Base-by-base conservation (phyloP, 2,329 filamentous ascomycete genomes). In the Fusarium sp. region DNA sequence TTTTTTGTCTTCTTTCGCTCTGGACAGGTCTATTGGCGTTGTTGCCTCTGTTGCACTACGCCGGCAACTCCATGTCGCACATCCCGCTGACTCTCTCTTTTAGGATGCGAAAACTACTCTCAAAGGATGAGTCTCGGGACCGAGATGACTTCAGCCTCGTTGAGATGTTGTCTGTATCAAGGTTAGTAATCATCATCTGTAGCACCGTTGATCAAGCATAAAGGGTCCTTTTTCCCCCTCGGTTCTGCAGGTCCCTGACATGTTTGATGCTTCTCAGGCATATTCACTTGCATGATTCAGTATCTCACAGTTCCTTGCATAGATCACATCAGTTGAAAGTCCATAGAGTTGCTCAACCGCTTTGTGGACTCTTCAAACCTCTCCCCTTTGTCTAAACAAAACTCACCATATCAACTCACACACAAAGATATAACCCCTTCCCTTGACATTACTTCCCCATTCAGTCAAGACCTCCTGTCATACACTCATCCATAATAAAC, bases 181-280 rank as follows among this genome's bases (percentile, higher is more conserved):
- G n/a, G 57, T 58, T 60, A 46, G 27, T 46, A 44, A 35, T 31
- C 29, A 38, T 40, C 7, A 17, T 38, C 24, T 10, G 70, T 73
- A 56, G 46, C 58, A 73, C 70, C 40, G 24, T 14, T 42, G 40
- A 55, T 49, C 8, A 64, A 59, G 16, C 70, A 73, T 73, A 73
- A 73, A 73, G 70, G 64, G 62, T 24, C 7, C 49, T 35, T 38
- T 38, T 46, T 66, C 63, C 57, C 24, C 36, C 57, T 16, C 14
- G 12, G 17, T 16, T 16, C 44, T 51, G 46, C 17, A 51, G 46
- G 14, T 10, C 38, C 27, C 62, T 40, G 12, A 55, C 24, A 49
- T 59, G 17, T 49, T 53, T 53, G 10, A 22, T 44, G 35, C 24
- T 16, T 16, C 11, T 29, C 16, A 5, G 36, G 17, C 33, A 46